Base-by-base conservation (phyloP, 1,284 basidiomycete species). In the Papiliotrema fonsecae region DNA sequence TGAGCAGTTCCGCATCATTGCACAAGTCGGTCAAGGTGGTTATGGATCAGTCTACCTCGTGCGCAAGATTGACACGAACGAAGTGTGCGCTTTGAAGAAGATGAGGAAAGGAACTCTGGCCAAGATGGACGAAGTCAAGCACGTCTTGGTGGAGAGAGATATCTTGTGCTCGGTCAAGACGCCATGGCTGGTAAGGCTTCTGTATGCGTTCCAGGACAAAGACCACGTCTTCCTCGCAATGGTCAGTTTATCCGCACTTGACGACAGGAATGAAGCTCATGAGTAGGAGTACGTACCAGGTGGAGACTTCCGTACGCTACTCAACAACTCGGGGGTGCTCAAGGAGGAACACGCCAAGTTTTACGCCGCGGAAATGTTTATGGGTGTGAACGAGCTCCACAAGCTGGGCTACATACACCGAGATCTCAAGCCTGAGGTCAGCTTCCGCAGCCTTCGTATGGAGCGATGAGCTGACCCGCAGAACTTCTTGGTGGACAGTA, bases 401-500 rank as follows among this genome's bases (percentile, higher is more conserved):
- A 92, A 90, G 68, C 81, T 97, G 2, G 92, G 92, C 0, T 97
- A 97, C 69, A 92, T 97, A 55, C 94, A 98, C 76, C 88, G 94
- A 52, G 94, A 98, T 76, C 77, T 97, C 49, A 98, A 97, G 74
- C 94, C 94, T 1, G 94, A 97, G 81, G 90, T 89, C 54, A 42
- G 76, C 58, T 22, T n/a, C n/a, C n/a, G n/a, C n/a, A n/a, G n/a
- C n/a, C n/a, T n/a, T n/a, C n/a, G n/a, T n/a, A n/a, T n/a, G n/a
- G n/a, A n/a, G 6, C 11, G 10, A 61, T 44, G 57, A 64, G 27
- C 61, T 62, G 54, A 14, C 34, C 9, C 11, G 2, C 65, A 97
- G 87, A 99, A 99, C 75, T 98, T 99, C 79, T 78, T 99, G 42
- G 88, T 99, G 35, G 96, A 98, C 67, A 82, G 87, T 9, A 84